These are phyloP conservation scores for Neckera pumila DNA, from an alignment of 225 moss, liverwort and hornwort genomes.

Conservation along the genomic window DNA sequence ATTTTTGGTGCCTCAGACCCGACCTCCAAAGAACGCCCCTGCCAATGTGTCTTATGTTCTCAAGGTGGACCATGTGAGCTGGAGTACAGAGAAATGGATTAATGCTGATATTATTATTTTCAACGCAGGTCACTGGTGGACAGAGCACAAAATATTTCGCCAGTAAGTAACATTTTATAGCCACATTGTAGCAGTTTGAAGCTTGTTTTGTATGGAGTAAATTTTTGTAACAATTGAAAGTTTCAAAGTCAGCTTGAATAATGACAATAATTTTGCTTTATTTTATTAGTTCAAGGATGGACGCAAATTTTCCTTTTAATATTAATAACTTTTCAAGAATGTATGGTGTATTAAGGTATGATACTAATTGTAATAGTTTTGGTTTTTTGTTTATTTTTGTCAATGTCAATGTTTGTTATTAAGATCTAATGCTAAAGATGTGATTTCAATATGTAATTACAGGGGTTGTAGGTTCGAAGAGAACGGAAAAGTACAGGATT, in stretches of 20 bases:
- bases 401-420: not conserved
- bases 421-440: not conserved
- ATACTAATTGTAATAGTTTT: too few relatives aligned
- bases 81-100: slow-evolving; percentile 32
- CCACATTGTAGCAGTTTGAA: not conserved
- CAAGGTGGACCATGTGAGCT: slow-evolving; percentile 46
- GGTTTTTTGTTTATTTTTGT: not conserved
- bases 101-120: slow-evolving; percentile 61
- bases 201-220: not conserved
- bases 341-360: not conserved
- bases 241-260: not conserved
- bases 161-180: slow-evolving; percentile 7
- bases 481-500: slow-evolving; percentile 11
- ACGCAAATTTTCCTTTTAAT: too few relatives aligned
- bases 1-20: slow-evolving; percentile 60
- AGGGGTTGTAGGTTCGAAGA: slow-evolving; percentile 67
- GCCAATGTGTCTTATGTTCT: slow-evolving; percentile 29
- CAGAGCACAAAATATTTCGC: slow-evolving; percentile 51
- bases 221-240: too few relatives aligned
- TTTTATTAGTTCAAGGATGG: not conserved
- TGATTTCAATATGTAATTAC: not conserved
- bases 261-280: too few relatives aligned
- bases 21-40: slow-evolving; percentile 16
- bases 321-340: too few relatives aligned
- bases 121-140: slow-evolving; percentile 94